Evolutionary conservation across 163 green algal species (phyloP), one percentile per base, ranked within the genome.

Genomic region (Scenedesmus sp.): DNA sequence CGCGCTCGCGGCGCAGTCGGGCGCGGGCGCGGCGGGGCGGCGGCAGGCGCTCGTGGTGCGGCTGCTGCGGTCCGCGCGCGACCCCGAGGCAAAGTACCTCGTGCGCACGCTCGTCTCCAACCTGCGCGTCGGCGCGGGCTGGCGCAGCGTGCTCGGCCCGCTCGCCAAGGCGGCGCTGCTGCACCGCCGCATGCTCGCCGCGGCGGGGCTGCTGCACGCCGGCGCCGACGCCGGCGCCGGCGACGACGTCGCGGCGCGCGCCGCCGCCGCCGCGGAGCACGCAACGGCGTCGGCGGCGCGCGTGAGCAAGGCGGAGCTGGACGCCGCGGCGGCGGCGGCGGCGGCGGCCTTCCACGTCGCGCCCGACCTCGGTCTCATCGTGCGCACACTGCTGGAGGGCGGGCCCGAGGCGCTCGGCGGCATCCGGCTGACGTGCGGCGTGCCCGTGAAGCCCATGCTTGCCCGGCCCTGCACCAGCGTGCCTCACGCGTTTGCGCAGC

Each of bases 381-480:
- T 47, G 20, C 75, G 83, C 0, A 87, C 82, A 24, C 80, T 98
- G 66, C 36, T 94, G 78, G 81, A 85, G 18, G 70, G 70, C 0
- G 89, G 89, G 0, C 42, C 86, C 1, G 84, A 92, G 72, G 84
- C 84, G 33, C 82, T 95, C 31, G 44, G 83, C 22, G 84, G 84
- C 50, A 89, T 84, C 48, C 72, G 58, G 14, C 62, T 94, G 17
- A 89, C 78, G 4, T 86, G 85, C 24, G 92, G 92, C 6, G 87
- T 97, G 75, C 93, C 92, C 13, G 78, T 95, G 36, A 96, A 96
- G 85, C 93, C 92, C 17, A 97, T 96, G 93, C 87, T 97, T 26
- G 93, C 93, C 22, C 91, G 89, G 18, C 91, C 92, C 45, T 88
- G 75, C 92, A 39, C 74, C 47, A 10, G 91, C 93, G 48, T 88